Conservation (phyloP, 257 asterid genomes). For the Eustoma russellianum region DNA sequence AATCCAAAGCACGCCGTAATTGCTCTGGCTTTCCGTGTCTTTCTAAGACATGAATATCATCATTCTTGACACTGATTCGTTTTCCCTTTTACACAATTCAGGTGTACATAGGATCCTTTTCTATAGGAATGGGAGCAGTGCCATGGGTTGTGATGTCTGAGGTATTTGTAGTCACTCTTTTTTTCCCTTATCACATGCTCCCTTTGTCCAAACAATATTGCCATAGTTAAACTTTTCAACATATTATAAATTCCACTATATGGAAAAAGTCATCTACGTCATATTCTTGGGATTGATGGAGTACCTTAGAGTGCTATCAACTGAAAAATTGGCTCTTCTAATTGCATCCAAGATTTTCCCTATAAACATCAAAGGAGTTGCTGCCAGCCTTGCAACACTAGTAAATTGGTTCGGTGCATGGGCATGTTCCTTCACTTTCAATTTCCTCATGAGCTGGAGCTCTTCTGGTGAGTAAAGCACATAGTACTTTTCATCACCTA, state of each 20-base stretch:
- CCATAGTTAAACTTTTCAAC: too few relatives aligned
- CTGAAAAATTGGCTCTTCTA: conserved; percentile 2
- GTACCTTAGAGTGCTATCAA: neutral
- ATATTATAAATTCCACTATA: too few relatives aligned
- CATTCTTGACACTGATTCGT: too few relatives aligned
- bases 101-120: conserved; percentile 85
- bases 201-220: too few relatives aligned
- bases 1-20: too few relatives aligned
- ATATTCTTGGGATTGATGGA: too few relatives aligned
- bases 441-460: conserved; percentile 88
- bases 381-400: conserved; percentile 87
- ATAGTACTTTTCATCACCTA: too few relatives aligned
- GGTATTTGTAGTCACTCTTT: conserved; percentile 26
- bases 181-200: too few relatives aligned
- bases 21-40: too few relatives aligned
- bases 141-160: conserved; percentile 99
- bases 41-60: too few relatives aligned
- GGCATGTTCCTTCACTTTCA: conserved; percentile 86
- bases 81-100: conserved; percentile 14
- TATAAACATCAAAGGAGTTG: conserved; percentile 83
- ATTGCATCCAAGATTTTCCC: conserved; percentile 59
- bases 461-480: conserved; percentile 44
- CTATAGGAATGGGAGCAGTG: conserved; percentile 96
- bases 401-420: conserved; percentile 98
- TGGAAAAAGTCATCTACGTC: too few relatives aligned